These are phyloP conservation scores for Boletus rufocinnamomeus DNA, from an alignment of 768 basidiomycete genomes.

Conservation along the genomic window DNA sequence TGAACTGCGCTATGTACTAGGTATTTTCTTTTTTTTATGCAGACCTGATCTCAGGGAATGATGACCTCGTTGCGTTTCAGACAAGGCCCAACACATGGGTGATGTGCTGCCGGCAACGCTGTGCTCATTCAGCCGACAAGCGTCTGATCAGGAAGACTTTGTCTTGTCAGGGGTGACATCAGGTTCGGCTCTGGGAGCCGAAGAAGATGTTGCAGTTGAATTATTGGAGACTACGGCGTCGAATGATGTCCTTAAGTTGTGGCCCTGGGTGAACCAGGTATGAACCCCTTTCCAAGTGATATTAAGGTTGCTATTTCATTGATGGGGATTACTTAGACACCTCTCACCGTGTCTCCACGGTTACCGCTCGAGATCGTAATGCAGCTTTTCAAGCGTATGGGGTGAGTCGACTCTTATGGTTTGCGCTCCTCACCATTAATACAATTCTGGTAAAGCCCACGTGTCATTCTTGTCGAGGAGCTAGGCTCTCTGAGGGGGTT, in stretches of 20 bases:
- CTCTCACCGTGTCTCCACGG: slow-evolving; percentile 89
- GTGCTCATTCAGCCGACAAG: slow-evolving; percentile 64
- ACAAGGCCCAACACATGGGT: slow-evolving; percentile 67
- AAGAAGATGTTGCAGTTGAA: slow-evolving; percentile 69
- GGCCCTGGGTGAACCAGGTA: slow-evolving; percentile 97
- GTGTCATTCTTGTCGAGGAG: slow-evolving; percentile 93
- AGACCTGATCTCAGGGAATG: background rate
- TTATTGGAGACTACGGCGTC: slow-evolving; percentile 61
- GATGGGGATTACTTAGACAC: slow-evolving; percentile 59
- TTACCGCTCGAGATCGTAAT: slow-evolving; percentile 95
- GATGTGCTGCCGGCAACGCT: slow-evolving; percentile 62
- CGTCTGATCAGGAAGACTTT: slow-evolving; percentile 54
- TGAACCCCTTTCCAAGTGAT: background rate
- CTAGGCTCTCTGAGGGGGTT: slow-evolving; percentile 81
- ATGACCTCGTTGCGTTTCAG: slow-evolving; percentile 40
- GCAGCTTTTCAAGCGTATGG: slow-evolving; percentile 97
- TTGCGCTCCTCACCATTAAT: background rate
- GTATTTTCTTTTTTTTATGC: slow-evolving; percentile 41
- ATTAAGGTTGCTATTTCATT: background rate
- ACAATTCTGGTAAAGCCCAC: slow-evolving; percentile 57
- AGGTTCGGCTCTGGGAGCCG: slow-evolving; percentile 56
- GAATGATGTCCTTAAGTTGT: slow-evolving; percentile 63
- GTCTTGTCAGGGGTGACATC: slow-evolving; percentile 44
- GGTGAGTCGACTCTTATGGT: slow-evolving; percentile 55
- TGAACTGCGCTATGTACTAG: slow-evolving; percentile 83